phyloP scores from a whole-genome alignment of 2,329 filamentous ascomycete species.

The Pseudogymnoascus sp. region DNA sequence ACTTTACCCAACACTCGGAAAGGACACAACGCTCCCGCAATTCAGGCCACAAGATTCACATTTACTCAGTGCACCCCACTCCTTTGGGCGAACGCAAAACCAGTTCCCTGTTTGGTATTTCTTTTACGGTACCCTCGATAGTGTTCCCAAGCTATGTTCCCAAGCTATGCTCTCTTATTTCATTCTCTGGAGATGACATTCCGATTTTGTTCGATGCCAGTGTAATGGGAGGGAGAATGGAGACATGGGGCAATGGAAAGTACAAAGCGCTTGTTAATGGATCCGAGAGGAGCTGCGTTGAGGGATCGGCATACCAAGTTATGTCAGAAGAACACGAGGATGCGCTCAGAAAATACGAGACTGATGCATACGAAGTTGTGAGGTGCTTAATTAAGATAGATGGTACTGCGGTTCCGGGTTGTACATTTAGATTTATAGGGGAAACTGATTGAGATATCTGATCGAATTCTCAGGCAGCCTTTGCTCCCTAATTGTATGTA shows the following conservation, averaged over 20 bases:
- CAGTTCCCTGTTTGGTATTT: constrained; percentile 34
- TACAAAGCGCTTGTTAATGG: constrained; percentile 35
- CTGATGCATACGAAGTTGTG: constrained; percentile 33
- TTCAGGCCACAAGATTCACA: constrained; percentile 15
- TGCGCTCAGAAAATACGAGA: constrained; percentile 31
- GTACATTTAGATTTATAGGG: constrained; percentile 25
- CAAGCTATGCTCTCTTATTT: constrained; percentile 29
- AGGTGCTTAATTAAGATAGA: constrained; percentile 28
- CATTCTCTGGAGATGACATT: constrained; percentile 19
- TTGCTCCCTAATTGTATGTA: neutral
- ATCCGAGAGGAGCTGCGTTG: constrained; percentile 15
- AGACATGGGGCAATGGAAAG: constrained; percentile 31
- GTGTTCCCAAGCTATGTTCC: constrained; percentile 25
- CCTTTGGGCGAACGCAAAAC: constrained; percentile 15
- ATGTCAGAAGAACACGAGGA: constrained; percentile 28
- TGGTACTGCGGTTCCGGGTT: constrained; percentile 16
- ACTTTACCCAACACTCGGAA: constrained; percentile 20
- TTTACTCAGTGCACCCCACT: neutral
- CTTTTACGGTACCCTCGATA: constrained; percentile 35
- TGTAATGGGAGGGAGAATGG: constrained; percentile 27
- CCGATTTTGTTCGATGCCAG: constrained; percentile 25
- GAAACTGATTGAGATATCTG: neutral
- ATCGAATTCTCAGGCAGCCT: neutral
- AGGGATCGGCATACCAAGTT: constrained; percentile 30
- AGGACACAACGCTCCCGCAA: constrained; percentile 27